phyloP scores from a whole-genome alignment of 2,329 filamentous ascomycete species.

The Coleophoma crateriformis region DNA sequence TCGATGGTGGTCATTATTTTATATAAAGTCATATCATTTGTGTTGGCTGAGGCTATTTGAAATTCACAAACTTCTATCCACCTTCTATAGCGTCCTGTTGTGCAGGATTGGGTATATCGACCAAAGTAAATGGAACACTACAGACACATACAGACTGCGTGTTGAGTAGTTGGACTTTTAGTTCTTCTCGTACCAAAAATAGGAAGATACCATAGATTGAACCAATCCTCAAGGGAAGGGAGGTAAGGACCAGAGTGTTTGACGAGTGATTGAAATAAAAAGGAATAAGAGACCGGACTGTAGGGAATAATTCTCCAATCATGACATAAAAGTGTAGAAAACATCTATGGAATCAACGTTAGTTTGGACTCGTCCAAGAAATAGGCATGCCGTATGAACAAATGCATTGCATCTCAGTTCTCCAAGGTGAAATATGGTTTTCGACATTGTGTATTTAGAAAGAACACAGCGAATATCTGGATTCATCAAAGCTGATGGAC shows the following conservation, averaged over 20 bases:
- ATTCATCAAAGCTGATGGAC: slow-evolving; percentile 26
- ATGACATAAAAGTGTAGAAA: background rate
- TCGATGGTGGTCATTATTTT: too few relatives aligned
- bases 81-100: too few relatives aligned
- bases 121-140: slow-evolving; percentile 64
- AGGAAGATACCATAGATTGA: slow-evolving; percentile 61
- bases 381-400: background rate
- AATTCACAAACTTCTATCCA: too few relatives aligned
- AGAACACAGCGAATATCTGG: slow-evolving; percentile 28
- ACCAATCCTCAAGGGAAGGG: slow-evolving; percentile 32
- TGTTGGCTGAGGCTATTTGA: too few relatives aligned
- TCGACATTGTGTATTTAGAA: slow-evolving; percentile 28
- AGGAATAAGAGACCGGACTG: background rate
- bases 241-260: slow-evolving; percentile 75
- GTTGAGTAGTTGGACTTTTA: slow-evolving; percentile 57
- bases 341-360: background rate
- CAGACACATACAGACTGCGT: slow-evolving; percentile 43
- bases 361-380: background rate
- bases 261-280: slow-evolving; percentile 45
- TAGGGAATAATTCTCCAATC: background rate
- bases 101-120: slow-evolving; percentile 39
- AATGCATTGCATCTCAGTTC: slow-evolving; percentile 24
- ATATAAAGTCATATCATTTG: too few relatives aligned
- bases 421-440: slow-evolving; percentile 32
- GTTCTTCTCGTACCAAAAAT: slow-evolving; percentile 78